Evolutionary conservation across 2,329 filamentous ascomycete species (phyloP), one percentile per base, ranked within the genome.

Genomic region (Pseudogymnoascus sp.): DNA sequence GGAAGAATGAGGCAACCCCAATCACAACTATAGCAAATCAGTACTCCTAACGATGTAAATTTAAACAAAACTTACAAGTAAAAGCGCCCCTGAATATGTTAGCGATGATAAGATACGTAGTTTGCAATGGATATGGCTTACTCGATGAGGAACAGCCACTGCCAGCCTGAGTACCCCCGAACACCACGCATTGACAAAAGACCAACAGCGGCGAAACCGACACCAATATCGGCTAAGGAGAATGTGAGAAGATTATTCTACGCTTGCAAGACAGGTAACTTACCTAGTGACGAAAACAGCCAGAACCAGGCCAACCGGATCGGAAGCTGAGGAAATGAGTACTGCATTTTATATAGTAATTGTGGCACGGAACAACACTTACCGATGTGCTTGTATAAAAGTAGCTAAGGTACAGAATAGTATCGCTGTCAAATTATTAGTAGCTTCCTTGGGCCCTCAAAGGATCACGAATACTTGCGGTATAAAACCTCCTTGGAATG

Each of bases 171-270:
- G 25, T 60, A 28, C 11, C 57, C 57, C 18, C 16, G n/a, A 4
- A n/a, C 9, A 8, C 57, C 60, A 33, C 18, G 16, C 18, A 62
- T 30, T 6, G 30, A 47, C 16, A 62, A 8, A 8, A 62, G 12
- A 18, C 74, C 78, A 0, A 66, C 72, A 0, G 83, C 83, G 0
- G 86, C 72, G n/a, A 86, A 74, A n/a, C 35, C 14, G 12, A 36
- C 35, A 36, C 35, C 35, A 5, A 36, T 36, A 4, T 36, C 35
- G 35, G 35, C 35, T 36, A 36, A 14, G 35, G 9, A 14, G 35
- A 6, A 36, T 14, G 35, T 36, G 35, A 36, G 35, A 36, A n/a
- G 35, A 14, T 2, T 36, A 36, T 36, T 36, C 6, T 6, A 36
- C 5, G 35, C 4, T 6, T 14, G 35, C 35, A 14, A 36, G 35